These are phyloP conservation scores for Apiospora kogelbergensis DNA, from an alignment of 2,329 filamentous ascomycete species.

Conservation along the genomic window DNA sequence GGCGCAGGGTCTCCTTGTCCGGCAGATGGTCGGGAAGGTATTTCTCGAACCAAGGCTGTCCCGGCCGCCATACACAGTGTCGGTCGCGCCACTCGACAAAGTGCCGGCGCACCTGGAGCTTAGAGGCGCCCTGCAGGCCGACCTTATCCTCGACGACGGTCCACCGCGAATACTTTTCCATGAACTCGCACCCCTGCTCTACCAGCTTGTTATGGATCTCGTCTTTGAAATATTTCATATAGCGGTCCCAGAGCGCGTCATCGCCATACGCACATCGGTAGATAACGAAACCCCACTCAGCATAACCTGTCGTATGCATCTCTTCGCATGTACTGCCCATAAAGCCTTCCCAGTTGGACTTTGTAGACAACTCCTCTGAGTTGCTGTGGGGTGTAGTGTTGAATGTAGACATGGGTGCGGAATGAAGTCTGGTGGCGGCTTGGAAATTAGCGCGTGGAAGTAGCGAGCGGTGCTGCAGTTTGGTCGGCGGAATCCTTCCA, in stretches of 20 bases:
- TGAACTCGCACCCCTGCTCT: neutral
- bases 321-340: neutral
- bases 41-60: neutral
- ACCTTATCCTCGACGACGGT: neutral
- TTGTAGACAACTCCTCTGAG: neutral
- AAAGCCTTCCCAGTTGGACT: neutral
- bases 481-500: neutral
- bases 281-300: neutral
- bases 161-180: neutral
- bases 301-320: neutral
- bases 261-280: constrained; percentile 3
- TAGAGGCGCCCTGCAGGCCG: neutral
- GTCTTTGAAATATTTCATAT: neutral
- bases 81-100: neutral
- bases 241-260: neutral
- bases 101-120: neutral
- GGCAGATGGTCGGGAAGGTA: neutral
- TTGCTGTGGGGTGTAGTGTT: no score
- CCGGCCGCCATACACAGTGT: neutral
- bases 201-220: neutral
- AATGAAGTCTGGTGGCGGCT: neutral
- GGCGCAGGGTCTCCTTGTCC: neutral
- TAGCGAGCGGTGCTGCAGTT: neutral
- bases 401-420: neutral
- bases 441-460: neutral